Evolutionary conservation across 2,329 filamentous ascomycete genomes (phyloP).

Genomic region (Lecanosticta acicola): DNA sequence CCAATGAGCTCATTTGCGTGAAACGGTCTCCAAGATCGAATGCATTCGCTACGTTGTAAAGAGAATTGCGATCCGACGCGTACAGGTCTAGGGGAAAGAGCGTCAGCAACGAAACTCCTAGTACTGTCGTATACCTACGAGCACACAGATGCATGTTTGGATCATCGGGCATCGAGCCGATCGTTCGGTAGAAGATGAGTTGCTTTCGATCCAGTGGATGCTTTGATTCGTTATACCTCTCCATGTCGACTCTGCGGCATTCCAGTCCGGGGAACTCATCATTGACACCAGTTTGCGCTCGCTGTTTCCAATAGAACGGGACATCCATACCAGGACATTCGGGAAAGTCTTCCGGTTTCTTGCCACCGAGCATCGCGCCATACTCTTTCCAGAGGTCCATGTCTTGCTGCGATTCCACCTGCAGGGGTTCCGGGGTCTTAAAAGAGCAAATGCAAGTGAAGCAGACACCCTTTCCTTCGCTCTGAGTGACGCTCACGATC

Average conservation of each 20-base stretch:
- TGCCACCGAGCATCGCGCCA: constrained; percentile 30
- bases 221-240: constrained; percentile 39
- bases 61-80: constrained; percentile 51
- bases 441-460: constrained; percentile 51
- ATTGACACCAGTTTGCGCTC: constrained; percentile 34
- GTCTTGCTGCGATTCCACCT: constrained; percentile 32
- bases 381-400: constrained; percentile 35
- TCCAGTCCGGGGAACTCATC: constrained; percentile 43
- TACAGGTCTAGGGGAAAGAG: constrained; percentile 40
- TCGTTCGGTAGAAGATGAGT: constrained; percentile 43
- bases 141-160: constrained; percentile 54
- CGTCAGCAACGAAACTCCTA: not conserved
- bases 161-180: constrained; percentile 35
- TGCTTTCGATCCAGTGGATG: constrained; percentile 36
- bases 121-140: constrained; percentile 19
- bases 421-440: constrained; percentile 40
- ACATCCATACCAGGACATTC: constrained; percentile 35
- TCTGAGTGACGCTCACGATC: constrained; percentile 48
- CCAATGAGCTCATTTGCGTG: constrained; percentile 44
- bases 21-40: constrained; percentile 39
- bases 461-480: constrained; percentile 41
- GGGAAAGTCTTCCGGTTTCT: constrained; percentile 28
- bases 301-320: constrained; percentile 32
- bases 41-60: constrained; percentile 49
- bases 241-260: constrained; percentile 50